Evolutionary conservation across 1,284 basidiomycete species (phyloP), one percentile per base, ranked within the genome.

Genomic region (Neolentinus lepideus): DNA sequence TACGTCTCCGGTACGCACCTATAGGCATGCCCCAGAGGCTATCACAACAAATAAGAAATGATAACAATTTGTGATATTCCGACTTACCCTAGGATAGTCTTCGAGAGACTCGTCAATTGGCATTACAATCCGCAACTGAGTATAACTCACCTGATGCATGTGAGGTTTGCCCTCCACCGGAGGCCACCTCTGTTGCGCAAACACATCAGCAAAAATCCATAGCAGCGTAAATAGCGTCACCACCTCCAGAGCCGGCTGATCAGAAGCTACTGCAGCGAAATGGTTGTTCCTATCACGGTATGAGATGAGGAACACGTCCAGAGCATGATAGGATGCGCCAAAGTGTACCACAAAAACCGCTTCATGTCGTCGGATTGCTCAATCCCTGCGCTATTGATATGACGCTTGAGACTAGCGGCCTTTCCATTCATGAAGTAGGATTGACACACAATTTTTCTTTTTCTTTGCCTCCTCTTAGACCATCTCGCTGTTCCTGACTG

Each of bases 1-100:
- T 31, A 4, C 4, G 22, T 36, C 16, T 36, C 31, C 24, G 27
- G 25, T 38, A 51, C 24, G 33, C 60, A 77, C 83, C 83, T 54
- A 86, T 82, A 12, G 85, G 85, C 84, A 87, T 86, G 11, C 84
- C 83, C 81, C 82, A 87, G 8, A 85, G 67, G 2, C 84, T 85
- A 51, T 46, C 24, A 50, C 47, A 12, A 26, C 21, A 22, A 22
- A 56, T 21, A 31, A 25, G 53, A 31, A 55, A 54, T 26, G 48
- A 27, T 36, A 50, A 26, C 47, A 54, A 36, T 47, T 38, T 27
- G 54, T 26, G 36, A 24, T n/a, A 16, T n/a, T 6, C 19, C 8
- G 16, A 66, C 80, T 64, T 63, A 85, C 83, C 76, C 81, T 33
- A 87, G 65, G 54, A 86, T 69, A 21, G 84, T 86, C 82, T 85